A percentile compares a stretch with the other conserved stretches of the same genome.
These are phyloP conservation scores for Auxenochlorella pyrenoidosa DNA, from an alignment of 139 green algal species.

Conservation along the genomic window DNA sequence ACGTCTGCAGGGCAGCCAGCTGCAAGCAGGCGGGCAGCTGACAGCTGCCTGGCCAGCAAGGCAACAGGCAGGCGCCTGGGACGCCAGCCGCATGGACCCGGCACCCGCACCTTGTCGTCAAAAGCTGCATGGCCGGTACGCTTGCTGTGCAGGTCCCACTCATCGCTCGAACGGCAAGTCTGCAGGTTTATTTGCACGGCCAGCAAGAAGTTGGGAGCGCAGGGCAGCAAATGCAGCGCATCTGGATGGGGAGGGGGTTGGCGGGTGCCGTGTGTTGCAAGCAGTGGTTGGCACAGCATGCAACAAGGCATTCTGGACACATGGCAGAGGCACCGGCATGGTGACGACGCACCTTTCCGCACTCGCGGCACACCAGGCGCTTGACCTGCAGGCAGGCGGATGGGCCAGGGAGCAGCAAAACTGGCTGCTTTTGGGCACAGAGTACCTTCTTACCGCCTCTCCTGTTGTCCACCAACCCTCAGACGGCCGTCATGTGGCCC, in stretches of 20 bases:
- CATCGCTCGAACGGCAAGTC: slow-evolving; percentile 74
- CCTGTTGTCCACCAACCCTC: no score
- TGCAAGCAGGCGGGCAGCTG: neutral
- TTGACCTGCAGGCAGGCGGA: slow-evolving; percentile 43
- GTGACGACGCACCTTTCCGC: slow-evolving; percentile 69
- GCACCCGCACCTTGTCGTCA: slow-evolving; percentile 68
- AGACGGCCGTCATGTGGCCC: no score
- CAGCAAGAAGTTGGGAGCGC: neutral
- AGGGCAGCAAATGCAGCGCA: neutral
- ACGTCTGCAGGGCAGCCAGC: neutral
- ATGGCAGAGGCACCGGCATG: no score
- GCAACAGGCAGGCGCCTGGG: no score
- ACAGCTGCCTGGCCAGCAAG: no score
- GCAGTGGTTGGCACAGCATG: neutral
- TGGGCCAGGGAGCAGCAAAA: neutral
- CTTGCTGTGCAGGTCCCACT: slow-evolving; percentile 83
- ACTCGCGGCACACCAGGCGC: slow-evolving; percentile 69
- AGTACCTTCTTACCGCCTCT: no score
- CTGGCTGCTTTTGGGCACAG: no score
- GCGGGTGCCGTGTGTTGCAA: neutral
- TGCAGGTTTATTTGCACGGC: no score
- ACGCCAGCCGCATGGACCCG: neutral
- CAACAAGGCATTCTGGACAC: no score
- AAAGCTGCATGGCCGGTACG: slow-evolving; percentile 81
- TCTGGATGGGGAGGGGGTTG: neutral